These are phyloP conservation scores for Penium margaritaceum DNA, from an alignment of 139 green algal genomes.

Conservation along the genomic window DNA sequence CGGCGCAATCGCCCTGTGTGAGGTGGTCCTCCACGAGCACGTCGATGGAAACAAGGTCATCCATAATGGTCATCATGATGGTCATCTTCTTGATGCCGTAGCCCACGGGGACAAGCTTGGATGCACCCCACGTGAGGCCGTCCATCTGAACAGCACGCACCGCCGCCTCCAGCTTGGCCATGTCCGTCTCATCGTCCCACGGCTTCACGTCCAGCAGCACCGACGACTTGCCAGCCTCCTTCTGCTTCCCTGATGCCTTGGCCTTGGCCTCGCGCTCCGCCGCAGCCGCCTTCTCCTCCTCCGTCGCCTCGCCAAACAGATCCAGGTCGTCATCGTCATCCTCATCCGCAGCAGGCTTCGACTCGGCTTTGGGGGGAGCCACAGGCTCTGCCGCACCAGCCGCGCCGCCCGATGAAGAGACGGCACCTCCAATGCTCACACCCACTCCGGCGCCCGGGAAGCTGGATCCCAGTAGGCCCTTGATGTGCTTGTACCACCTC, in stretches of 20 bases:
- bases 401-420: background rate
- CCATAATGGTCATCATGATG: slow-evolving; percentile 64
- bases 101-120: slow-evolving; percentile 57
- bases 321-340: slow-evolving; percentile 62
- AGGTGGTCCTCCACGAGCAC: slow-evolving; percentile 63
- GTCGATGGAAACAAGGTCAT: slow-evolving; percentile 61
- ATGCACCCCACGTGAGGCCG: slow-evolving; percentile 59
- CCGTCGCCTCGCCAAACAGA: slow-evolving; percentile 63
- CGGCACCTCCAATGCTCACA: slow-evolving; percentile 44
- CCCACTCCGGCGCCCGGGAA: slow-evolving; percentile 48
- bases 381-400: slow-evolving; percentile 9
- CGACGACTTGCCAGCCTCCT: slow-evolving; percentile 53
- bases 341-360: slow-evolving; percentile 37
- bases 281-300: slow-evolving; percentile 58
- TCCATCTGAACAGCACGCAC: slow-evolving; percentile 58
- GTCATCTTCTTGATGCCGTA: slow-evolving; percentile 68
- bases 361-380: slow-evolving; percentile 19
- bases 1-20: slow-evolving; percentile 46
- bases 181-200: slow-evolving; percentile 63
- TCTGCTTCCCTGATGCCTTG: slow-evolving; percentile 49
- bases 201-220: slow-evolving; percentile 66
- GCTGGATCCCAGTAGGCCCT: slow-evolving; percentile 50
- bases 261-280: slow-evolving; percentile 26
- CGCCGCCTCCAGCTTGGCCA: slow-evolving; percentile 53
- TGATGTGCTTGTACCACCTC: slow-evolving; percentile 63